Evolutionary conservation across 2,329 filamentous ascomycete species (phyloP), one percentile per base, ranked within the genome.

Genomic region (Colletotrichum musae): DNA sequence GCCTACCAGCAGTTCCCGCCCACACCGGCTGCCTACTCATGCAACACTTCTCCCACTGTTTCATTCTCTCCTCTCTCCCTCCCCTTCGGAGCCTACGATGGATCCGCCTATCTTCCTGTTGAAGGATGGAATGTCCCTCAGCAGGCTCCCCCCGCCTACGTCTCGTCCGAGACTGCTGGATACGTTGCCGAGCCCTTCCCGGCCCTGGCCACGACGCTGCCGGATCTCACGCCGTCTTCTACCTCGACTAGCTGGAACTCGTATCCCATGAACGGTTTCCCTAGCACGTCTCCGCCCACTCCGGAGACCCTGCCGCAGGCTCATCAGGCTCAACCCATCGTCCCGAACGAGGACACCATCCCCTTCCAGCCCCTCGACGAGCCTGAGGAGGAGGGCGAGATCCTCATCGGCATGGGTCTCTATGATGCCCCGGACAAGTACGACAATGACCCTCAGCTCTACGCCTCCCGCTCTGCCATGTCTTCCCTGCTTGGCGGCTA

Each of bases 371-470:
- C 85, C 6, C 79, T 88, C 26, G 85, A 87, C 39, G 85, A 88
- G 47, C 76, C 81, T 12, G 83, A 88, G 56, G 88, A 89, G 32
- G 83, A 87, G 15, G 91, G 89, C 45, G 92, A 94, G 75, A 91
- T 94, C 69, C 85, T 95, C 2, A 86, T 94, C n/a, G 93, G 93
- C 21, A 91, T 96, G 87, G 93, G 93, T 0, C 86, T 96, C 0
- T 96, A 96, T 78, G 93, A 94, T 74, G 83, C 88, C 5, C 92
- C 92, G 0, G 91, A 91, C 64, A 87, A 88, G 74, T 74, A 79
- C 50, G 79, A 84, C 7, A 80, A 82, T 21, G 86, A 87, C 64
- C 81, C 84, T 36, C 81, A 85, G 58, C 77, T 88, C 63, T 81
- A 89, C 79, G 84, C 87, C 80, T 85, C 89, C 80, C 78, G 85